phyloP scores from a whole-genome alignment of 192 early-diverging fungal species.

The Gigaspora rosea region DNA sequence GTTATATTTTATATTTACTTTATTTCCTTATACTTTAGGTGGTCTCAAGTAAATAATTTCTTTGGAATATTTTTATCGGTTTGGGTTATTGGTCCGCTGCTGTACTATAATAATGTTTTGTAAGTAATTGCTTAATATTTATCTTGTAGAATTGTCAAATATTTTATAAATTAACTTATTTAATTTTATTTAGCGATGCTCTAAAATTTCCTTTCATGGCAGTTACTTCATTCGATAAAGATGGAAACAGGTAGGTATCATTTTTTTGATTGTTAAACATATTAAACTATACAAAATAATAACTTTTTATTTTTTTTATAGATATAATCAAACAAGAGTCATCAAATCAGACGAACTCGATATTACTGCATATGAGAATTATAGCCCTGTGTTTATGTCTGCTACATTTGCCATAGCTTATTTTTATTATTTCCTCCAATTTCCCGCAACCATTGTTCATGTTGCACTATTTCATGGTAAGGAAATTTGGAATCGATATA shows the following conservation, averaged over 20 bases:
- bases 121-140: background rate
- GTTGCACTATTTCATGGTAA: no score
- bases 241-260: no score
- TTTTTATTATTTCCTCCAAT: conserved; percentile 53
- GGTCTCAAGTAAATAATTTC: conserved; percentile 68
- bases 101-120: conserved; percentile 7
- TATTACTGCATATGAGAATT: no score
- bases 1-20: background rate
- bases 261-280: no score
- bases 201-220: background rate
- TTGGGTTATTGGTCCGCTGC: background rate
- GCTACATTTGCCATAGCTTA: no score
- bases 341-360: no score
- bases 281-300: no score
- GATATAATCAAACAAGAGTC: conserved; percentile 30
- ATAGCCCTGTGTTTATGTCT: no score
- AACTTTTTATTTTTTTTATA: no score
- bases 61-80: conserved; percentile 54
- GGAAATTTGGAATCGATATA: no score
- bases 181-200: background rate
- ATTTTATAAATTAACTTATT: no score
- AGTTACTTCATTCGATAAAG: background rate
- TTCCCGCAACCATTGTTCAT: no score
- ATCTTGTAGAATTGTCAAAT: background rate
- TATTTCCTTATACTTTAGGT: conserved; percentile 28